Percentiles rank a stretch among this genome's conserved stretches.
Conservation (phyloP, 1,284 basidiomycete genomes). For the Tilletia caries region DNA sequence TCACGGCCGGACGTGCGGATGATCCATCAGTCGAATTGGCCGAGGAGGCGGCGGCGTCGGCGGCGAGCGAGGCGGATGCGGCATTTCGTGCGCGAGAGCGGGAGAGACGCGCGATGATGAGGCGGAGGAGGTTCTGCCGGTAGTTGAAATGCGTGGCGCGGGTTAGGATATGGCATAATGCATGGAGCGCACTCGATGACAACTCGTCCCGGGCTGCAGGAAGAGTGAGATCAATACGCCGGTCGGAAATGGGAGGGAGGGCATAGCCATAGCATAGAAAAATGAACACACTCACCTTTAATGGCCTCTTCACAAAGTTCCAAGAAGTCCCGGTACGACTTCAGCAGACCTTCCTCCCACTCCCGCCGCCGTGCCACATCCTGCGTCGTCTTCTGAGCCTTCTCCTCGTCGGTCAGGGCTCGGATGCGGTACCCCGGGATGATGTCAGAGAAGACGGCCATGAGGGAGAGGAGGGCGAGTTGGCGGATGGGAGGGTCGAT, state of each 20-base stretch:
- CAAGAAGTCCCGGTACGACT: constrained; percentile 83
- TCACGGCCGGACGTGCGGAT: not conserved
- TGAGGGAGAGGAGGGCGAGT: constrained; percentile 80
- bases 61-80: constrained; percentile 61
- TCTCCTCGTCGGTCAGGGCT: constrained; percentile 80
- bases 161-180: constrained; percentile 78
- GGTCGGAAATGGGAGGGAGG: not conserved
- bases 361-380: constrained; percentile 85
- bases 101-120: constrained; percentile 78
- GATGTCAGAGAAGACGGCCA: constrained; percentile 93
- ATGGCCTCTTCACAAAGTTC: constrained; percentile 78
- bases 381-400: constrained; percentile 88
- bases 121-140: constrained; percentile 83
- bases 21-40: not conserved
- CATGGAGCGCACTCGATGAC: constrained; percentile 65
- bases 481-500: constrained; percentile 82
- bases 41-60: constrained; percentile 5
- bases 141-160: constrained; percentile 97
- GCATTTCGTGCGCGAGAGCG: constrained; percentile 61
- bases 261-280: not conserved
- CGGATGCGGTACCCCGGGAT: constrained; percentile 79
- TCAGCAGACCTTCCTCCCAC: constrained; percentile 92
- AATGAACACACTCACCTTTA: constrained; percentile 68
- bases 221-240: constrained; percentile 6
- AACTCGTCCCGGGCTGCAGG: not conserved